A percentile compares a stretch with the other conserved stretches of the same genome.
phyloP scores from a whole-genome alignment of 148 eudicot genomes.

The Fallopia convolvulus region DNA sequence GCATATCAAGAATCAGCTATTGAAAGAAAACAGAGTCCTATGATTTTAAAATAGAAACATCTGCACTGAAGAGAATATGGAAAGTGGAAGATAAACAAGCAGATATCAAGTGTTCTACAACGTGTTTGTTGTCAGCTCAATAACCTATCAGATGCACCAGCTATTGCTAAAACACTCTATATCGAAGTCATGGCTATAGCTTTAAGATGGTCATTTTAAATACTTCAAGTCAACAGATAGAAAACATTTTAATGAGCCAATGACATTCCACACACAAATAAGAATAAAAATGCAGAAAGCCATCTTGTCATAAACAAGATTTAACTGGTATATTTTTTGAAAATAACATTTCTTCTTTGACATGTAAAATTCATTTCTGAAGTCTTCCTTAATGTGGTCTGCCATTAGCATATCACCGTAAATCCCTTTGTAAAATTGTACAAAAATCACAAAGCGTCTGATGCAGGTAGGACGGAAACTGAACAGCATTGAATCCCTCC shows the following conservation, averaged over 20 bases:
- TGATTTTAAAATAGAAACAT: neutral
- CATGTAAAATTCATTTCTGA: neutral
- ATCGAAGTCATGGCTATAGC: neutral
- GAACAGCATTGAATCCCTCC: neutral
- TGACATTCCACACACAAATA: neutral
- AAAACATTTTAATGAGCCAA: neutral
- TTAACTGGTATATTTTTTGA: neutral
- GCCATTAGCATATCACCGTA: neutral
- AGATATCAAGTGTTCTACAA: neutral
- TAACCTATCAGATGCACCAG: neutral
- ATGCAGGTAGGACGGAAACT: neutral
- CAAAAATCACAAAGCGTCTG: neutral
- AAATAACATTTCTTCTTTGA: neutral
- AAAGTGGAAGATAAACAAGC: neutral
- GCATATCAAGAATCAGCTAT: neutral
- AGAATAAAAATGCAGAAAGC: neutral
- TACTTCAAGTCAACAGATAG: neutral
- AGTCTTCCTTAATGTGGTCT: neutral
- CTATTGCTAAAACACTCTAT: neutral
- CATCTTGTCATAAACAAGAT: neutral
- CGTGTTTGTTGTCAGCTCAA: neutral
- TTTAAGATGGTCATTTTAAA: neutral
- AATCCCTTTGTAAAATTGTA: neutral
- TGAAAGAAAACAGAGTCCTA: neutral
- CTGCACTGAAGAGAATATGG: neutral